Conservation (phyloP, 345 rosid genomes). For the Ceriops decandra region DNA sequence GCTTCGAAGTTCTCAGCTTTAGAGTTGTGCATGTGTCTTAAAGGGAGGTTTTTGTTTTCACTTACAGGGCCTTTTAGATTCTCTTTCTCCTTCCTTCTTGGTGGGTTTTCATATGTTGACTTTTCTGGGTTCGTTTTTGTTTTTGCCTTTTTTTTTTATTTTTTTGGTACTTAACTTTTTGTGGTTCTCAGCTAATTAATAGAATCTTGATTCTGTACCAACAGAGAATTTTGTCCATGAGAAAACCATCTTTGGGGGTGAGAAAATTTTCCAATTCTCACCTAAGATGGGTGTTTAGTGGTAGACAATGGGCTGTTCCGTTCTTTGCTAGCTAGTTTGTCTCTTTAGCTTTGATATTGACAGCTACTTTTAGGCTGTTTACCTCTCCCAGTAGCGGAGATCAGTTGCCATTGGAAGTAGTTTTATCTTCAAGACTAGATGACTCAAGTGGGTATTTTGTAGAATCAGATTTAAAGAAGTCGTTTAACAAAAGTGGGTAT, state of each 20-base stretch:
- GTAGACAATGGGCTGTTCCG: conserved; percentile 77
- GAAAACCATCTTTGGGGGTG: conserved; percentile 29
- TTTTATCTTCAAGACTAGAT: conserved; percentile 38
- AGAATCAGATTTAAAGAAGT: conserved; percentile 53
- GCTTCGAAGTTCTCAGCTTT: conserved; percentile 19
- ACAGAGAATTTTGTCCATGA: conserved; percentile 16
- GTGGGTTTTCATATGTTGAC: neutral
- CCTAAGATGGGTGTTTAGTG: conserved; percentile 58
- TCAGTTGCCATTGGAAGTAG: conserved; percentile 44
- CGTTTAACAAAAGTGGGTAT: conserved; percentile 22
- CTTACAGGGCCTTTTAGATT: conserved; percentile 10
- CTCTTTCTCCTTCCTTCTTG: conserved; percentile 11
- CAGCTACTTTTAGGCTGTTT: conserved; percentile 39
- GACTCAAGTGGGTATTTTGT: conserved; percentile 62
- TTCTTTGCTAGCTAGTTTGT: conserved; percentile 74
- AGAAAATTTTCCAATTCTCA: conserved; percentile 59
- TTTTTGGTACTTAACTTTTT: neutral
- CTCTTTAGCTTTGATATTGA: conserved; percentile 55
- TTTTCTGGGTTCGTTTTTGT: neutral
- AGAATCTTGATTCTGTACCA: neutral
- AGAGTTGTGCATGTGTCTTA: neutral
- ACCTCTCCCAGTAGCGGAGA: conserved; percentile 42
- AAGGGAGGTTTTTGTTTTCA: neutral
- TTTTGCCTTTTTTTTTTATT: neutral
- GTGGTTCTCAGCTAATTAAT: neutral